phyloP scores from a whole-genome alignment of 345 rosid species.

The Populus ilicifolia region DNA sequence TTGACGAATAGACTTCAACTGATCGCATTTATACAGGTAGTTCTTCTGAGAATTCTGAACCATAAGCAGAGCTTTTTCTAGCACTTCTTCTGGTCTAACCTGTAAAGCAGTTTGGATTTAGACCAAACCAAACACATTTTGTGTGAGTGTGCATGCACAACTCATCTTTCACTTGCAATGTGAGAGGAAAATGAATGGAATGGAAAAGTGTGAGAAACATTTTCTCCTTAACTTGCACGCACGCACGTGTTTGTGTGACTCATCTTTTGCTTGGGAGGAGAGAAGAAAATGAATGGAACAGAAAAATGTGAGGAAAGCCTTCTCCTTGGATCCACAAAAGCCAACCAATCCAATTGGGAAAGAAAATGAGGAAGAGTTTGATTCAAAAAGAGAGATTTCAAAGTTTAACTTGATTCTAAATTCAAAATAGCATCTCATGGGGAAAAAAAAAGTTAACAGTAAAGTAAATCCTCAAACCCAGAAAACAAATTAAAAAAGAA shows the following conservation, averaged over 20 bases:
- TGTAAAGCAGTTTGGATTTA: slow-evolving; percentile 27
- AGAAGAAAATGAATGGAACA: neutral
- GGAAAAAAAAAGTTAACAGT: neutral
- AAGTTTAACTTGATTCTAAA: neutral
- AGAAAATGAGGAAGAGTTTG: neutral
- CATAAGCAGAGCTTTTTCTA: slow-evolving; percentile 84
- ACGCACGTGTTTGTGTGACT: neutral
- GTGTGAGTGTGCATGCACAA: neutral
- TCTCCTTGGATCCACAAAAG: neutral
- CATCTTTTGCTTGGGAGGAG: neutral
- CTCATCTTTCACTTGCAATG: neutral
- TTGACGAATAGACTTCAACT: slow-evolving; percentile 96
- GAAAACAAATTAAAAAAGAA: neutral
- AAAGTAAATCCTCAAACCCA: neutral
- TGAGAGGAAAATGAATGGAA: neutral
- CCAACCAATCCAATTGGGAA: neutral
- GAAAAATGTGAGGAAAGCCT: neutral
- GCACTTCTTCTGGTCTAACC: slow-evolving; percentile 98
- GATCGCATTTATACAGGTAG: slow-evolving; percentile 94
- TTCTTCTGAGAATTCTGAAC: slow-evolving; percentile 83
- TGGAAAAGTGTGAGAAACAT: neutral
- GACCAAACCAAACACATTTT: slow-evolving; percentile 1
- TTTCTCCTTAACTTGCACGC: too few relatives aligned
- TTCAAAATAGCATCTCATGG: neutral
- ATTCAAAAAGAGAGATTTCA: neutral